phyloP scores from a whole-genome alignment of 345 rosid genomes.

The Erucastrum elatum region DNA sequence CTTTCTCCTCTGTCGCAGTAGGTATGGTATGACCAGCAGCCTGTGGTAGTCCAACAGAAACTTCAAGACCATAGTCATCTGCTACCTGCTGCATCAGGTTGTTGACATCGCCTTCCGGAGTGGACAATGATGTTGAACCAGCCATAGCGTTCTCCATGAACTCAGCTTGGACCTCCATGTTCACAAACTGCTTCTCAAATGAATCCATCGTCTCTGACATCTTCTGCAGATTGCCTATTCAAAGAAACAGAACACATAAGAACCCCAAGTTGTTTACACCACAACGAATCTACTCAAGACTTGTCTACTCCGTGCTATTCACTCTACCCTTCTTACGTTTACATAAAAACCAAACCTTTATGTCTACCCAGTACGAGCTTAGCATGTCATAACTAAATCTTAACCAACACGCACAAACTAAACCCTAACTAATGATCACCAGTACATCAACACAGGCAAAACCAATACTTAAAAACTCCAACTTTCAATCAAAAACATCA shows the following conservation, averaged over 20 bases:
- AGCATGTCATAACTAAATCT: too few species aligned
- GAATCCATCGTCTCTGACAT: too few species aligned
- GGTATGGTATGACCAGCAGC: conserved; percentile 90
- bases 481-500: not conserved
- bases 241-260: not conserved
- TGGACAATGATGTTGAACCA: too few species aligned
- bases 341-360: not conserved
- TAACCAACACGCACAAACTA: not conserved
- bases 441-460: not conserved
- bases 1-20: conserved; percentile 76
- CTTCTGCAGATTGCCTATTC: conserved; percentile 71
- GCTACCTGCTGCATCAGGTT: too few species aligned
- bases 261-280: not conserved
- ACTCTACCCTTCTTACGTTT: not conserved
- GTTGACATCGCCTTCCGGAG: too few species aligned
- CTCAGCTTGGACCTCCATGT: too few species aligned
- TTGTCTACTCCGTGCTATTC: not conserved
- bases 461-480: not conserved
- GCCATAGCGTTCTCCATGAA: too few species aligned
- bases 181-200: too few species aligned
- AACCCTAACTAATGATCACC: not conserved
- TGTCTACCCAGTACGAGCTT: not conserved
- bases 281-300: not conserved
- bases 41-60: conserved; percentile 55
- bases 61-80: too few species aligned